Percentiles rank a stretch among this genome's conserved stretches.
phyloP scores from a whole-genome alignment of 352 stramenopile genomes.

The Globisporangium solare region DNA sequence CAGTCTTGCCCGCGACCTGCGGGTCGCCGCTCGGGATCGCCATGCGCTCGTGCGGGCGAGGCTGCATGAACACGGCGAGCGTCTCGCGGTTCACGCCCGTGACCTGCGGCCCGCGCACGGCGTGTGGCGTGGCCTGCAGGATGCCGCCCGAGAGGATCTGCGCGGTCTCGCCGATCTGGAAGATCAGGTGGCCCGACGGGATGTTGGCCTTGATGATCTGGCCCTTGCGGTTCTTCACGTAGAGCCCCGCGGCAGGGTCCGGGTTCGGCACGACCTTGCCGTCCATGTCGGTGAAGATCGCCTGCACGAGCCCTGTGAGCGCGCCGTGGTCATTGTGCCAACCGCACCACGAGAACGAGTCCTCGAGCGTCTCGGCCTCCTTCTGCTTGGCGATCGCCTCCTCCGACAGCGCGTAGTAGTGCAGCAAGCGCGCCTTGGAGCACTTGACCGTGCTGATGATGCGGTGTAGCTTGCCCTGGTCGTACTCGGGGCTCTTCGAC shows the following conservation, averaged over 20 bases:
- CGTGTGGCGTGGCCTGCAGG: slow-evolving; percentile 90
- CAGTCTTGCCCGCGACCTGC: slow-evolving; percentile 45
- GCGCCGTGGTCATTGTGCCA: slow-evolving; percentile 97
- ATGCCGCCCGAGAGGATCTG: slow-evolving; percentile 94
- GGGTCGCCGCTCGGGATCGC: slow-evolving; percentile 43
- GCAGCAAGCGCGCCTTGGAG: slow-evolving; percentile 91
- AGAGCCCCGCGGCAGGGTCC: slow-evolving; percentile 86
- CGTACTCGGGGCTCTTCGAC: slow-evolving; percentile 67
- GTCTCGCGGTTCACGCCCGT: slow-evolving; percentile 87
- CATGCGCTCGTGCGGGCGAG: slow-evolving; percentile 85
- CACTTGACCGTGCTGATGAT: slow-evolving; percentile 88
- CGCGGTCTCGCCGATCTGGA: slow-evolving; percentile 94
- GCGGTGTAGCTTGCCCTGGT: slow-evolving; percentile 75
- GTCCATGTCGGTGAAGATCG: slow-evolving; percentile 83
- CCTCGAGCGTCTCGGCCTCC: slow-evolving; percentile 39
- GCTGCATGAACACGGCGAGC: slow-evolving; percentile 97
- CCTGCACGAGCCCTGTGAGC: slow-evolving; percentile 92
- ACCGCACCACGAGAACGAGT: slow-evolving; percentile 94
- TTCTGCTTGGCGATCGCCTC: slow-evolving; percentile 49
- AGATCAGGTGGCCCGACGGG: slow-evolving; percentile 84
- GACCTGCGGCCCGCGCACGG: slow-evolving; percentile 78
- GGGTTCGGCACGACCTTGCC: slow-evolving; percentile 65
- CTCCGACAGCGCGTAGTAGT: slow-evolving; percentile 92
- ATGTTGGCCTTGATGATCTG: slow-evolving; percentile 89
- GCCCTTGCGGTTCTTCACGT: slow-evolving; percentile 90